Percentiles rank a stretch among this genome's conserved stretches.
These are phyloP conservation scores for Tremella fuciformis DNA, from an alignment of 768 basidiomycete genomes.

Conservation along the genomic window DNA sequence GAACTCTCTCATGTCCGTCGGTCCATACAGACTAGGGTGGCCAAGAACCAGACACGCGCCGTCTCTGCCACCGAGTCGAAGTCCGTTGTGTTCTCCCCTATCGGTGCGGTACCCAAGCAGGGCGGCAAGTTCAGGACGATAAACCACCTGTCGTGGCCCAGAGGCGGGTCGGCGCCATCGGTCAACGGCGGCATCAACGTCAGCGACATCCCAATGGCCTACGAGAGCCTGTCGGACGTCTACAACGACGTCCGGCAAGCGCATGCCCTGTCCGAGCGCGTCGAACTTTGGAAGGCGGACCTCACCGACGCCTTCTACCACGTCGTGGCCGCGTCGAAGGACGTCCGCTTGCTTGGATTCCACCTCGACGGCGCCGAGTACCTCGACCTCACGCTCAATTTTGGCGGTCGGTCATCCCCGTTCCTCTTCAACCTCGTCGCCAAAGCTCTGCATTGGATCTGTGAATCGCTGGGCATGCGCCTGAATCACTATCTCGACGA, in stretches of 20 bases:
- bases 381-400: constrained; percentile 48
- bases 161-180: background rate
- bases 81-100: background rate
- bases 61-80: background rate
- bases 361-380: constrained; percentile 47
- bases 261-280: background rate
- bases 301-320: no score
- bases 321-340: constrained; percentile 47
- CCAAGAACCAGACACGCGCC: background rate
- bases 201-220: constrained; percentile 3
- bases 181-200: constrained; percentile 12
- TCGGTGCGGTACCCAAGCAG: constrained; percentile 6
- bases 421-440: constrained; percentile 56
- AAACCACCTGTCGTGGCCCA: constrained; percentile 13
- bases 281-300: constrained; percentile 48
- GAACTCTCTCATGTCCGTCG: background rate
- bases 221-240: constrained; percentile 7
- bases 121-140: background rate
- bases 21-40: background rate
- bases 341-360: constrained; percentile 52
- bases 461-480: constrained; percentile 7
- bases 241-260: background rate
- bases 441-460: constrained; percentile 54
- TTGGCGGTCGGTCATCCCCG: constrained; percentile 51
- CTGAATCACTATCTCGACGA: no score